Percentiles rank a stretch among this genome's conserved stretches.
Conservation (phyloP, 1,284 basidiomycete genomes). For the Sporisorium scitamineum region DNA sequence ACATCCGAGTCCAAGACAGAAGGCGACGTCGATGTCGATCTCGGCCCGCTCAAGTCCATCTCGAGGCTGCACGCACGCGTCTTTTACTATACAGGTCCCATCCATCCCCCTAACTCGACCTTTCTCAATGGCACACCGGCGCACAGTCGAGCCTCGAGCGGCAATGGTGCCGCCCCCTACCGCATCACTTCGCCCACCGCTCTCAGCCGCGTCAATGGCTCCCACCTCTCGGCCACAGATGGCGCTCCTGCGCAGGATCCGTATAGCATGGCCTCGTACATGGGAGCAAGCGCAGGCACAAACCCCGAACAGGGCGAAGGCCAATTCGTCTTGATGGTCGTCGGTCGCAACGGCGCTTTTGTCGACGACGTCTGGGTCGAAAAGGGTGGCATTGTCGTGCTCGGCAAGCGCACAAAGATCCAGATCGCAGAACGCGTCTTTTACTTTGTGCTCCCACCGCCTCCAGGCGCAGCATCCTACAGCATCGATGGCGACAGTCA, state of each 20-base stretch:
- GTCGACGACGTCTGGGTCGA: conserved; percentile 95
- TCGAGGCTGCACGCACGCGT: conserved; percentile 95
- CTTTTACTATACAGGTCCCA: conserved; percentile 72
- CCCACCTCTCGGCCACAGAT: conserved; percentile 21
- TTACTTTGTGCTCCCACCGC: conserved; percentile 86
- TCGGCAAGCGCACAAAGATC: conserved; percentile 81
- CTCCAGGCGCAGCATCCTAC: conserved; percentile 26
- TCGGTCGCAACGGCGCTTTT: conserved; percentile 96
- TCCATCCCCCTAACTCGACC: conserved; percentile 34
- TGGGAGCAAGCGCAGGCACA: conserved; percentile 18
- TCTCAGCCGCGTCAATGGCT: conserved; percentile 44
- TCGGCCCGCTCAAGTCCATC: conserved; percentile 95
- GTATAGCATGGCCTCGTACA: conserved; percentile 22
- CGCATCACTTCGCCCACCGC: conserved; percentile 47
- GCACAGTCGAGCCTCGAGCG: conserved; percentile 31
- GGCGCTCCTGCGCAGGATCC: conserved; percentile 28
- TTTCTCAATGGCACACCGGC: conserved; percentile 36
- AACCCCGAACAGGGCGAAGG: conserved; percentile 73
- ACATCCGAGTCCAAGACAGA: conserved; percentile 50
- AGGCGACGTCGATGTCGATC: conserved; percentile 81
- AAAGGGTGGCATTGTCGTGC: conserved; percentile 81
- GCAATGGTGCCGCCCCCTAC: conserved; percentile 31
- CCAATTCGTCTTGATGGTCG: conserved; percentile 86
- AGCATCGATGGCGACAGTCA: conserved; percentile 33
- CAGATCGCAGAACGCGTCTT: conserved; percentile 98